Conservation (phyloP, 2,329 filamentous ascomycete species). For the Beauveria medogensis region DNA sequence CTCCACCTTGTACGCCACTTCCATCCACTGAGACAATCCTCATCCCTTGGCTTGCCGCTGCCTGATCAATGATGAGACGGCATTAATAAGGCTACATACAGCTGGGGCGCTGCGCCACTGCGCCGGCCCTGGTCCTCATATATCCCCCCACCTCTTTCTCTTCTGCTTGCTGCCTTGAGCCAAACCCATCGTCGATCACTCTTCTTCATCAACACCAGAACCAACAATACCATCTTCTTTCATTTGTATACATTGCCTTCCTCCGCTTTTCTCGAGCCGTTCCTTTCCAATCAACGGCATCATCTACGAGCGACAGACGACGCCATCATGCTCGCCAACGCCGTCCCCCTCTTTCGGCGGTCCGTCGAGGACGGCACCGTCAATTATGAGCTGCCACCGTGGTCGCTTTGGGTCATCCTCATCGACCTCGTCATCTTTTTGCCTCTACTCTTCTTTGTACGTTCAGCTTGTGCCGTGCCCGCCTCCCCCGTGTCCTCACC, state of each 20-base stretch:
- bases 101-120: neutral
- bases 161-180: neutral
- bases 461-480: constrained; percentile 9
- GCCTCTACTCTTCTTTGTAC: constrained; percentile 31
- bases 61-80: too few relatives aligned
- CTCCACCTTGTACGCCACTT: neutral
- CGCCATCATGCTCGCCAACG: neutral
- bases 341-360: constrained; percentile 2
- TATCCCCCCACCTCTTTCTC: neutral
- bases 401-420: constrained; percentile 25
- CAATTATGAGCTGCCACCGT: constrained; percentile 23
- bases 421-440: constrained; percentile 33
- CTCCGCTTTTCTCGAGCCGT: neutral
- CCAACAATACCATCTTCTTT: neutral
- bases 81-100: neutral
- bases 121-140: neutral
- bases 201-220: neutral
- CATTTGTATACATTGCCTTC: neutral
- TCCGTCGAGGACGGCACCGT: constrained; percentile 2
- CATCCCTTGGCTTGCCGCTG: too few relatives aligned
- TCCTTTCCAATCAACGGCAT: neutral
- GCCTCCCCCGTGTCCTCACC: too few relatives aligned
- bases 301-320: neutral
- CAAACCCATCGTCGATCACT: neutral
- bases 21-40: neutral